Conservation (phyloP, 1,139 yeast species). For the Spathaspora jeffriesii region DNA sequence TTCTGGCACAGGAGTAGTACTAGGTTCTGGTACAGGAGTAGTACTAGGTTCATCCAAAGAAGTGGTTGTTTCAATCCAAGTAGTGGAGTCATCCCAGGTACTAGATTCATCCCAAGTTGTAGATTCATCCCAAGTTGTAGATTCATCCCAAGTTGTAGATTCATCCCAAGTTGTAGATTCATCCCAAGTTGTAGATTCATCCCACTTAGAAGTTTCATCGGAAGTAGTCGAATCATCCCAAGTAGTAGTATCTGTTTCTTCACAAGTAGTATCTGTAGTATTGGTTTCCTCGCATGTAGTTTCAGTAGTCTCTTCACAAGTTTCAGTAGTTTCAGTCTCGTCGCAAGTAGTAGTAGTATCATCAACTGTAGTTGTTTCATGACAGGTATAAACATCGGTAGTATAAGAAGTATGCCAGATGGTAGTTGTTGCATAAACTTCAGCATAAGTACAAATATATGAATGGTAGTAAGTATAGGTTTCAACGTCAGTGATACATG, state of each 20-base stretch:
- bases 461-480: background rate
- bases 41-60: background rate
- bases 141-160: background rate
- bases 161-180: background rate
- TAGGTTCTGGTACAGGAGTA: background rate
- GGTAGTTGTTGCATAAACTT: background rate
- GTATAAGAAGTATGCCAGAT: background rate
- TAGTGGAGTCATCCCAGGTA: background rate
- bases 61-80: background rate
- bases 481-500: background rate
- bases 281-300: no score
- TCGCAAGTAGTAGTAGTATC: background rate
- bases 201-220: no score
- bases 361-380: background rate
- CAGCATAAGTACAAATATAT: background rate
- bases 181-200: background rate
- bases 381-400: conserved; percentile 1
- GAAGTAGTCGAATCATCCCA: background rate
- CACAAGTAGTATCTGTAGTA: background rate
- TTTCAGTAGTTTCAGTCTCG: background rate
- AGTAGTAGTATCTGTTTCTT: background rate
- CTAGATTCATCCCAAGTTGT: background rate
- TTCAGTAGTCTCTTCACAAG: no score
- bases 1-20: background rate
- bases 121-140: background rate